Conservation (phyloP, 306 rosid genomes). For the Citrullus colocynthis region DNA sequence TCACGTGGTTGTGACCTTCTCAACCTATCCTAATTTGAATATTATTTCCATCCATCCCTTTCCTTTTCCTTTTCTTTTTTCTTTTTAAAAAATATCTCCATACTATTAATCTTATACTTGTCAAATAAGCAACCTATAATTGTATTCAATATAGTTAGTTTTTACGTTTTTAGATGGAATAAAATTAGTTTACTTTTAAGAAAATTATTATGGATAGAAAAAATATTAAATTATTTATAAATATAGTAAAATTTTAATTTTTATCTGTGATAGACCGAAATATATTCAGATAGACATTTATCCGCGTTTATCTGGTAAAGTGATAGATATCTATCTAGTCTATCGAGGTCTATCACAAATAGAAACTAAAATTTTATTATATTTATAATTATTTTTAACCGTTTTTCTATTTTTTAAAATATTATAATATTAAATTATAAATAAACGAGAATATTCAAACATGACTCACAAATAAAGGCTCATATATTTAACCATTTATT, state of each 20-base stretch:
- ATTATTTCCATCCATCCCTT: background rate
- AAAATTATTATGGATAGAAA: too few relatives aligned
- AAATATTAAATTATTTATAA: too few relatives aligned
- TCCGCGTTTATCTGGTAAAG: too few relatives aligned
- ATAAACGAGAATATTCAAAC: background rate
- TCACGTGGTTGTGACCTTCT: slow-evolving; percentile 31
- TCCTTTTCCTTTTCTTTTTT: background rate
- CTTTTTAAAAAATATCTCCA: background rate
- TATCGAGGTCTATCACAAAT: too few relatives aligned
- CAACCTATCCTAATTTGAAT: background rate
- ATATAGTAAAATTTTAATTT: too few relatives aligned
- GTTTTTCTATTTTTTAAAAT: too few relatives aligned
- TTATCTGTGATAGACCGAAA: too few relatives aligned
- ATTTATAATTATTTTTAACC: too few relatives aligned
- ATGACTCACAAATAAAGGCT: background rate
- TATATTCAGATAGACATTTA: too few relatives aligned
- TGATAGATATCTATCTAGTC: too few relatives aligned
- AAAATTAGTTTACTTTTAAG: background rate
- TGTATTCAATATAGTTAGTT: background rate
- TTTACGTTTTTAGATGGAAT: background rate
- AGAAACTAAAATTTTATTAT: too few relatives aligned
- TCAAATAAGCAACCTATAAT: background rate
- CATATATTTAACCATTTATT: background rate
- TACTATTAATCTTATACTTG: background rate
- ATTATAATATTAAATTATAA: background rate